Base-by-base conservation (phyloP, 1,139 yeast genomes). In the Sugiyamaella japonica region DNA sequence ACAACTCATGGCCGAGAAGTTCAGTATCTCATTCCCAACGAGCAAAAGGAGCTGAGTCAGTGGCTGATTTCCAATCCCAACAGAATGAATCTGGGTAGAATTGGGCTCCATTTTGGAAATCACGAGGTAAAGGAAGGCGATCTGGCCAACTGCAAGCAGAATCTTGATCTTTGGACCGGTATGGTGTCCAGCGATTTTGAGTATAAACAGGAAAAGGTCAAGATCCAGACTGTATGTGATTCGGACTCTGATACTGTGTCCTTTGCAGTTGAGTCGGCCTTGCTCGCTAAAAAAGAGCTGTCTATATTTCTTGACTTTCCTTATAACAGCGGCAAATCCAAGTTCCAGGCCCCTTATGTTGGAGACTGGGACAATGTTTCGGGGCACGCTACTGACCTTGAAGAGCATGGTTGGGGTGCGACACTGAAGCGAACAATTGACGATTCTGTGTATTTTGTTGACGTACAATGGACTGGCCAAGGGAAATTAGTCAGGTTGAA, bases 61-160 rank as follows among this genome's bases (percentile, higher is more conserved):
- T 54, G 57, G 57, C 41, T 54, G n/a, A 48, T 54, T 20, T 49
- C 57, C 28, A 54, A 54, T 41, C 57, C 57, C 9, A 54, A 54
- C 34, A 40, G 57, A 38, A 37, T 54, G 48, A 54, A 54, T 38
- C 43, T 54, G 15, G 57, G 49, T 17, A 43, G 57, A 37, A 29
- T 54, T 16, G 54, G 57, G 9, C 29, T 54, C 9, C 25, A 37
- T 37, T 48, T 50, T 32, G 39, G 41, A 23, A 41, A 34, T 31
- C 25, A 37, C 13, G 12, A 48, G 16, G 42, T 39, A 2, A 23
- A 37, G 23, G 44, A 47, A 16, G 25, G 47, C 13, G 55, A 52
- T 28, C 13, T 52, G 10, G 23, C 12, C 6, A 37, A 48, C 15
- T 29, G 45, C 13, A 31, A 28, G 10, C 55, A 52, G 20, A 9